Conservation (phyloP, 2,329 filamentous ascomycete genomes). For the Colletotrichum musae region DNA sequence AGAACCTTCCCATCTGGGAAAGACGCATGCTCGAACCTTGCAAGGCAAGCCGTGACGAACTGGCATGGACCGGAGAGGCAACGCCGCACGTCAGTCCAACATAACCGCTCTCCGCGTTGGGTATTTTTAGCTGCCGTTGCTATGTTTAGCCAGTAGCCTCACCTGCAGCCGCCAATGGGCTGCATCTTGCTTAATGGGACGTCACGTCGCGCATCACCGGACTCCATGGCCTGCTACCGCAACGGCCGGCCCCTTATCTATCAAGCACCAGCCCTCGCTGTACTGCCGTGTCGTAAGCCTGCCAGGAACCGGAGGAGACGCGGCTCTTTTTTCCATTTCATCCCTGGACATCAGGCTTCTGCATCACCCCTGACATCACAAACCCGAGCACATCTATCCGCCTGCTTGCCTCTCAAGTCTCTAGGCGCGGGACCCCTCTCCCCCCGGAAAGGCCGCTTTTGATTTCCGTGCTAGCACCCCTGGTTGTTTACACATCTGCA, state of each 20-base stretch:
- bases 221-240: background rate
- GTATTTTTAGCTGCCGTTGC: constrained; percentile 54
- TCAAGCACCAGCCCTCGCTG: background rate
- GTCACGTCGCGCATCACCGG: constrained; percentile 43
- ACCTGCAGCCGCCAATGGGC: constrained; percentile 52
- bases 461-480: background rate
- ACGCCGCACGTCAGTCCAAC: constrained; percentile 25
- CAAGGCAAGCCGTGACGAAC: background rate
- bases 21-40: constrained; percentile 5
- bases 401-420: background rate
- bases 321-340: constrained; percentile 2
- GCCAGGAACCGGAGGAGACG: background rate
- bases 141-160: constrained; percentile 55
- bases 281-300: constrained; percentile 3
- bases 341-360: background rate
- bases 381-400: background rate
- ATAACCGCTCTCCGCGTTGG: constrained; percentile 34
- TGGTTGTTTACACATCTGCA: background rate
- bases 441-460: background rate
- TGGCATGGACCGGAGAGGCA: constrained; percentile 2
- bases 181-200: constrained; percentile 53
- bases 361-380: constrained; percentile 25
- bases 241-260: constrained; percentile 24
- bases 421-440: constrained; percentile 25
- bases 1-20: background rate